Evolutionary conservation across 2,329 filamentous ascomycete genomes (phyloP).

Genomic region (Ceratocystis huliohia): DNA sequence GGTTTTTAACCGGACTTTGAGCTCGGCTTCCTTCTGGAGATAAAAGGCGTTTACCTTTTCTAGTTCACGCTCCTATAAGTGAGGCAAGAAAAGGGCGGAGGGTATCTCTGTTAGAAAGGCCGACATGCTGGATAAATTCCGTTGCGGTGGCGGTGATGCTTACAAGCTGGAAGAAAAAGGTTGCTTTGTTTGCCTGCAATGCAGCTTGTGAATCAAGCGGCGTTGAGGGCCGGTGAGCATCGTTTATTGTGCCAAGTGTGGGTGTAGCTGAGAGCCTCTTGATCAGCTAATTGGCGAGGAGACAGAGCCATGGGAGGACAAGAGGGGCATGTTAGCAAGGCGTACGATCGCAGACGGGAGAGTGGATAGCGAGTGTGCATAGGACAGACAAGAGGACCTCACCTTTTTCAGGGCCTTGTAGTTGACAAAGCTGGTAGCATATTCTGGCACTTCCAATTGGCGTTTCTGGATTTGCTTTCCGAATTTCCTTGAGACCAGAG

Average conservation of each 20-base stretch:
- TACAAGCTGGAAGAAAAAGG: conserved; percentile 96
- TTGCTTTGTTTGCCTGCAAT: conserved; percentile 91
- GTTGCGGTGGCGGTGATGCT: conserved; percentile 45
- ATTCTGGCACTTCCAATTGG: conserved; percentile 97
- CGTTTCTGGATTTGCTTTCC: conserved; percentile 98
- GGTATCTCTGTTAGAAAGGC: conserved; percentile 27
- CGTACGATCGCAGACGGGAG: too few species aligned
- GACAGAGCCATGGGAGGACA: background rate
- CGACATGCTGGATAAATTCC: conserved; percentile 94
- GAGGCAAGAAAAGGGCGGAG: conserved; percentile 28
- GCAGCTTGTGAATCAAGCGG: conserved; percentile 68
- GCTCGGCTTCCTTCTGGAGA: conserved; percentile 94
- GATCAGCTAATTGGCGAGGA: conserved; percentile 57
- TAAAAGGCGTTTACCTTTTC: conserved; percentile 99
- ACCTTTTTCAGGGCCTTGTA: conserved; percentile 99
- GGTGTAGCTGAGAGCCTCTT: conserved; percentile 94
- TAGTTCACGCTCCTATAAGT: conserved; percentile 76
- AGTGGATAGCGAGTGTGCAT: too few species aligned
- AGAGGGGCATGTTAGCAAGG: background rate
- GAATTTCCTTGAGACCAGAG: conserved; percentile 65
- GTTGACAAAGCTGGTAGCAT: conserved; percentile 97
- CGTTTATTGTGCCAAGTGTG: conserved; percentile 64
- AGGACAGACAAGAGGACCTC: conserved; percentile 22
- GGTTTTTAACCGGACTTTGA: conserved; percentile 84
- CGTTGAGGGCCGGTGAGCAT: conserved; percentile 36